Percentiles rank a stretch among this genome's conserved stretches.
phyloP scores from a whole-genome alignment of 768 basidiomycete genomes.

The Tylopilus sp. region DNA sequence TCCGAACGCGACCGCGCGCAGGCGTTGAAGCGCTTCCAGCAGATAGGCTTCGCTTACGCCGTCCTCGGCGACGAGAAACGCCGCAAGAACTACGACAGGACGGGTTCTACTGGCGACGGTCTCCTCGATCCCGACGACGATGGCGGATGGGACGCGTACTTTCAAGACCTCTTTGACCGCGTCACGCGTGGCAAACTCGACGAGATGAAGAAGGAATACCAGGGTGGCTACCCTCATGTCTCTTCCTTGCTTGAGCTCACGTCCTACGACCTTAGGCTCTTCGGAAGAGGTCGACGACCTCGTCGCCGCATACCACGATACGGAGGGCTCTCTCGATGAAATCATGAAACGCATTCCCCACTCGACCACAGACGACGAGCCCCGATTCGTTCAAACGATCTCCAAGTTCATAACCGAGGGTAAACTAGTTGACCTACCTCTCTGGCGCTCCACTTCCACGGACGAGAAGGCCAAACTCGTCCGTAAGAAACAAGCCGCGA shows the following conservation, averaged over 20 bases:
- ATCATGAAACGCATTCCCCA: slow-evolving; percentile 89
- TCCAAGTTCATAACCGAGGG: slow-evolving; percentile 62
- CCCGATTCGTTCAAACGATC: slow-evolving; percentile 71
- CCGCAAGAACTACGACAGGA: slow-evolving; percentile 76
- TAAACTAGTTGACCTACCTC: slow-evolving; percentile 49
- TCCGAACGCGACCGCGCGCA: slow-evolving; percentile 58
- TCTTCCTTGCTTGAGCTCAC: background rate
- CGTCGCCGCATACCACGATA: slow-evolving; percentile 65
- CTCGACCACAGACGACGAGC: slow-evolving; percentile 79
- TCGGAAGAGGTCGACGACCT: slow-evolving; percentile 82
- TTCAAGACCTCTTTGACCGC: slow-evolving; percentile 82
- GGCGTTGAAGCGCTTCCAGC: slow-evolving; percentile 81
- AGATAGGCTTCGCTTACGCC: slow-evolving; percentile 91
- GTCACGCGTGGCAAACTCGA: slow-evolving; percentile 86
- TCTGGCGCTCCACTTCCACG: slow-evolving; percentile 69
- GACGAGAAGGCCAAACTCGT: slow-evolving; percentile 78
- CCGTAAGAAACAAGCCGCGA: slow-evolving; percentile 68
- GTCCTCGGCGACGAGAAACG: slow-evolving; percentile 78
- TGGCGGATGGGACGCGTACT: slow-evolving; percentile 91
- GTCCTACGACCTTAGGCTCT: slow-evolving; percentile 54
- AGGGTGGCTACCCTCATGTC: slow-evolving; percentile 45
- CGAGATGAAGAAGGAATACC: slow-evolving; percentile 92
- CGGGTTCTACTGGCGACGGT: slow-evolving; percentile 82
- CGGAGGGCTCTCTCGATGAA: slow-evolving; percentile 68
- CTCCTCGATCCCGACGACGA: slow-evolving; percentile 69